Conservation (phyloP, 83 land plant genomes). For the Thuja plicata region DNA sequence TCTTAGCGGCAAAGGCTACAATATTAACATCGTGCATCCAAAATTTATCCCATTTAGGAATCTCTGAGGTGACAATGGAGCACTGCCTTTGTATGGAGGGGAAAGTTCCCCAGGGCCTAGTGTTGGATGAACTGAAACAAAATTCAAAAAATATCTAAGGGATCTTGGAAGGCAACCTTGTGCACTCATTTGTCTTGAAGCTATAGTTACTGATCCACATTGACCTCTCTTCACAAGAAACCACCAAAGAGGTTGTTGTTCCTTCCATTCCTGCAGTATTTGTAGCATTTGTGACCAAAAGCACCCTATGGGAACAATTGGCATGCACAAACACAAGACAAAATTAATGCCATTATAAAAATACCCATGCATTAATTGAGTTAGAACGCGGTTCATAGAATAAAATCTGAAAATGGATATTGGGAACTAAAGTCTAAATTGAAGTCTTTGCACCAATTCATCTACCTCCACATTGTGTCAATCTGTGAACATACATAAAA, state of each 20-base stretch:
- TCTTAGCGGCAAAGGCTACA: too few relatives aligned
- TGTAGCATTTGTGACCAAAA: neutral
- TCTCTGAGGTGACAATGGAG: neutral
- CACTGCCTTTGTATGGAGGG: too few relatives aligned
- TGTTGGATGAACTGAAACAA: constrained; percentile 10
- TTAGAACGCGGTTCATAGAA: neutral
- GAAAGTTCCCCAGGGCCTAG: neutral
- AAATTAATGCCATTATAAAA: neutral
- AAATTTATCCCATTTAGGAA: constrained; percentile 5
- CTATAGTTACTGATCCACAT: neutral
- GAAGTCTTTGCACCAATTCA: neutral
- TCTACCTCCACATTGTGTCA: neutral
- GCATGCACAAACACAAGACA: neutral
- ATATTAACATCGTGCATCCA: too few relatives aligned
- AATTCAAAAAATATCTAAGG: too few relatives aligned
- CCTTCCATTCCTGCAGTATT: constrained; percentile 5
- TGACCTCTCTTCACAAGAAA: neutral
- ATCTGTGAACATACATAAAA: neutral
- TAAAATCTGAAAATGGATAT: neutral
- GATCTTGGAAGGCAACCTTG: too few relatives aligned
- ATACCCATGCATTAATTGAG: neutral
- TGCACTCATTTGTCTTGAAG: too few relatives aligned
- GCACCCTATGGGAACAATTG: neutral
- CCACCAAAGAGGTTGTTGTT: constrained; percentile 5
- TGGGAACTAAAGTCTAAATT: neutral